A percentile compares a stretch with the other conserved stretches of the same genome.
phyloP scores from a whole-genome alignment of 148 eudicot genomes.

The Talinum fruticosum region DNA sequence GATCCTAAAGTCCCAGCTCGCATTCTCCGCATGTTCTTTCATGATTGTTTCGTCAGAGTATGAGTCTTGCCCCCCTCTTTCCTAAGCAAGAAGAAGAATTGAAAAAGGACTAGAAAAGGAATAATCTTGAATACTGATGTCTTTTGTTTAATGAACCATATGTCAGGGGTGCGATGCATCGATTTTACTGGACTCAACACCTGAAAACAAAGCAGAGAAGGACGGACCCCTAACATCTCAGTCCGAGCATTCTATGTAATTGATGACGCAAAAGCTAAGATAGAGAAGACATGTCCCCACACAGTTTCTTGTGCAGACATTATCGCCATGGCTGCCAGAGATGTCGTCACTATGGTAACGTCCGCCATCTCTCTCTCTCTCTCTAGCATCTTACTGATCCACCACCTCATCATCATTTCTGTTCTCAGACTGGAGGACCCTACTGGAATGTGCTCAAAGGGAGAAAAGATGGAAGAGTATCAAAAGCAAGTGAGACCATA shows the following conservation, averaged over 20 bases:
- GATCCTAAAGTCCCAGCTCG: conserved; percentile 67
- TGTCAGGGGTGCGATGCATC: conserved; percentile 75
- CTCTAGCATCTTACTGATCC: not conserved
- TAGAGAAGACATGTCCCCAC: conserved; percentile 57
- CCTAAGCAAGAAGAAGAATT: not conserved
- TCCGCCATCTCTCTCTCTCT: not conserved
- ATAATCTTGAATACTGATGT: not conserved
- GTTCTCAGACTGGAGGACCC: conserved; percentile 45
- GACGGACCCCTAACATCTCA: conserved; percentile 77
- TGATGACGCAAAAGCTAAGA: conserved; percentile 58
- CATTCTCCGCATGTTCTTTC: conserved; percentile 71
- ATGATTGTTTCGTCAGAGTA: conserved; percentile 73
- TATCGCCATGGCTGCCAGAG: conserved; percentile 60
- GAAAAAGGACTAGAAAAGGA: not conserved
- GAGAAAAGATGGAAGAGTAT: conserved; percentile 59
- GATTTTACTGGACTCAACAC: conserved; percentile 54
- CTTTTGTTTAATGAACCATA: not conserved
- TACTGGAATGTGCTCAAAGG: conserved; percentile 62
- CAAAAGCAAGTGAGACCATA: conserved; percentile 45
- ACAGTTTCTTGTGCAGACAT: conserved; percentile 73
- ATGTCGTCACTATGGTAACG: conserved; percentile 58
- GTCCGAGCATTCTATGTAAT: conserved; percentile 61
- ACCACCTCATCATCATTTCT: not conserved
- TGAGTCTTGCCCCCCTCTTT: not conserved
- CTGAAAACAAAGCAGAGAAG: conserved; percentile 66